These are phyloP conservation scores for Cytospora piceicola DNA, from an alignment of 2,329 filamentous ascomycete genomes.

Conservation along the genomic window DNA sequence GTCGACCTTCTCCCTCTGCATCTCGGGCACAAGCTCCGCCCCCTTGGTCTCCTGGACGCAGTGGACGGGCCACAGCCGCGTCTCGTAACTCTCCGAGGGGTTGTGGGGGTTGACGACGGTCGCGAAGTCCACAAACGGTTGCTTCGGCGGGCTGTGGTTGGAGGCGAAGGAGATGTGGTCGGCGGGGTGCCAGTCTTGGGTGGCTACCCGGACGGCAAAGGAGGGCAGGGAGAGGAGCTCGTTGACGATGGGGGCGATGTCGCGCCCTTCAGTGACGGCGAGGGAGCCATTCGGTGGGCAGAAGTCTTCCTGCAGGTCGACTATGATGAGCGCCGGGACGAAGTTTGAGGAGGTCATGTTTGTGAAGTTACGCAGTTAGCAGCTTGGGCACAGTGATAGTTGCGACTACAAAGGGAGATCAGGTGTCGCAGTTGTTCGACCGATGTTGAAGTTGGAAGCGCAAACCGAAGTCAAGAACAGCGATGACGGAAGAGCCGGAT, in stretches of 20 bases:
- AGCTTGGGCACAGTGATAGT: neutral
- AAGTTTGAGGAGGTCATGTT: constrained; percentile 37
- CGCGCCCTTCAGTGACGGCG: constrained; percentile 74
- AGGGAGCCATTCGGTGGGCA: constrained; percentile 87
- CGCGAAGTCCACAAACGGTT: constrained; percentile 68
- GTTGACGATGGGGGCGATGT: constrained; percentile 74
- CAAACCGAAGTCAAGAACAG: neutral
- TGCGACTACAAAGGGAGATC: neutral
- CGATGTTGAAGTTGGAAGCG: neutral
- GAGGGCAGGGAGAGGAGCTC: constrained; percentile 69
- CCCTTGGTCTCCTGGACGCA: constrained; percentile 79
- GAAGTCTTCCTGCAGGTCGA: constrained; percentile 95
- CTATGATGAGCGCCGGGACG: constrained; percentile 65
- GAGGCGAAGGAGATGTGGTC: constrained; percentile 87
- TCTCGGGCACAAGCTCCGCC: constrained; percentile 72
- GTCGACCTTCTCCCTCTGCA: constrained; percentile 66
- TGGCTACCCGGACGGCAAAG: constrained; percentile 77
- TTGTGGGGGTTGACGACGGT: constrained; percentile 70
- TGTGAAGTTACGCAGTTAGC: neutral
- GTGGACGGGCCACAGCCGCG: constrained; percentile 86
- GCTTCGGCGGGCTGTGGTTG: constrained; percentile 68
- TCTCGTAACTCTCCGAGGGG: constrained; percentile 63
- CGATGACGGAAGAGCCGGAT: neutral
- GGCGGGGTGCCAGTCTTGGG: constrained; percentile 87
- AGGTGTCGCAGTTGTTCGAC: neutral